These are phyloP conservation scores for Thalassiosira livingstoniorum DNA, from an alignment of 352 stramenopile genomes.

Conservation along the genomic window DNA sequence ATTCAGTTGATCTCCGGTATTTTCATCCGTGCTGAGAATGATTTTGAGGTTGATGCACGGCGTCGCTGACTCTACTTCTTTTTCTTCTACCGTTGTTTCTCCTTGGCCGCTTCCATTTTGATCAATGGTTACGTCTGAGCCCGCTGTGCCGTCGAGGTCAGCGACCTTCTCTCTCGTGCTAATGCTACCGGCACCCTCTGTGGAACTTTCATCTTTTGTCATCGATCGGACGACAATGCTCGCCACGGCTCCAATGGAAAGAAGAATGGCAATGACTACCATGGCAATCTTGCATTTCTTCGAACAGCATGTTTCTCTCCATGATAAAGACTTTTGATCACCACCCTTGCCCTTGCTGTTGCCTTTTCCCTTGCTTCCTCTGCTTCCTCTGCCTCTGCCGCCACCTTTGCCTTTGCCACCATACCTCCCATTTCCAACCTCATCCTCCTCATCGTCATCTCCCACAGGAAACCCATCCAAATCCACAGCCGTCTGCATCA, in stretches of 20 bases:
- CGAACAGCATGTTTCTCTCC: neutral
- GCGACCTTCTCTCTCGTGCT: too few relatives aligned
- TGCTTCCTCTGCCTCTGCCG: too few relatives aligned
- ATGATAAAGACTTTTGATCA: neutral
- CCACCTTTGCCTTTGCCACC: too few relatives aligned
- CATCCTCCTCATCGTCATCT: neutral
- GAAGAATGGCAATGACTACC: neutral
- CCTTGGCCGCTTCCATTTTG: neutral
- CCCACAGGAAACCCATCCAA: neutral
- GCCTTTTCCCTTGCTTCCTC: too few relatives aligned
- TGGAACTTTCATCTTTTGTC: neutral
- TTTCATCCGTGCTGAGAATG: constrained; percentile 20
- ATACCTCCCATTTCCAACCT: neutral
- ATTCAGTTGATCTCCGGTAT: neutral
- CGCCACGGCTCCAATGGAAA: neutral
- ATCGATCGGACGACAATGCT: neutral
- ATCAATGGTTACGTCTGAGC: neutral
- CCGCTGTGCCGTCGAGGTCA: too few relatives aligned
- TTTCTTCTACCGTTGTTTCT: constrained; percentile 1
- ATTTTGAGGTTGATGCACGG: constrained; percentile 53
- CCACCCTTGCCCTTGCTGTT: too few relatives aligned
- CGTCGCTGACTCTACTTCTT: neutral
- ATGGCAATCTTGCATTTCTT: neutral
- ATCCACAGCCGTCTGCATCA: too few relatives aligned
- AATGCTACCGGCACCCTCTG: too few relatives aligned